Evolutionary conservation across 192 early-diverging fungal species (phyloP), one percentile per base, ranked within the genome.

Genomic region (Linnemannia hyalina): DNA sequence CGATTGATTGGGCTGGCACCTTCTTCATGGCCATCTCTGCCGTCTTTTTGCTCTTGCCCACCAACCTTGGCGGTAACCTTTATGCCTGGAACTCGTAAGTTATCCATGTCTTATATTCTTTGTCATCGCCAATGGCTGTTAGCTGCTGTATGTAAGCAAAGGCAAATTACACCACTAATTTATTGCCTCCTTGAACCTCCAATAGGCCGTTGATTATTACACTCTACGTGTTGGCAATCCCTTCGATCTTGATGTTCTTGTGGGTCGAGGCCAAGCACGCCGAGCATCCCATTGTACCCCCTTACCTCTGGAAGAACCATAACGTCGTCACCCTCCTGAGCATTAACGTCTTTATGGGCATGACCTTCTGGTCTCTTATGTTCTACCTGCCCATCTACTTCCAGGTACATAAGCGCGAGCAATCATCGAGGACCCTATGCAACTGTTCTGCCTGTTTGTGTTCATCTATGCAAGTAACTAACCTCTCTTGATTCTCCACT

Each of bases 351-450:
- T 94, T 97, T 76, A 91, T 91, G 76, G 91, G 93, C 15, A 91
- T 93, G 26, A 90, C 91, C 1, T 93, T 92, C 15, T 92, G 90
- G 77, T 89, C 89, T 7, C 82, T 93, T 1, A 92, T 94, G n/a
- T 96, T 93, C 74, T 97, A 96, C 88, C 85, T 95, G n/a, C 93
- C 95, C 40, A 87, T 93, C n/a, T 97, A 93, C 88, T 96, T 97
- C 82, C 93, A 96, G 83, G 90, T 97, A 86, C 29, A 26, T 65
- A 1, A 32, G 4, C 60, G 29, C 26, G 26, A 11, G 29, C 44
- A 92, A 90, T 69, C 13, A 46, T 46, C 13, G 13, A 13, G 11
- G 44, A 46, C 44, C 13, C 10, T 46, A 46, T 15, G 44, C 44
- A 91, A 93, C 49, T 79, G 88, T 40, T 52, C 87, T 93, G 44